Percentiles rank a stretch among this genome's conserved stretches.
These are phyloP conservation scores for Alternaria arbusti DNA, from an alignment of 2,329 filamentous ascomycete species.

Conservation along the genomic window DNA sequence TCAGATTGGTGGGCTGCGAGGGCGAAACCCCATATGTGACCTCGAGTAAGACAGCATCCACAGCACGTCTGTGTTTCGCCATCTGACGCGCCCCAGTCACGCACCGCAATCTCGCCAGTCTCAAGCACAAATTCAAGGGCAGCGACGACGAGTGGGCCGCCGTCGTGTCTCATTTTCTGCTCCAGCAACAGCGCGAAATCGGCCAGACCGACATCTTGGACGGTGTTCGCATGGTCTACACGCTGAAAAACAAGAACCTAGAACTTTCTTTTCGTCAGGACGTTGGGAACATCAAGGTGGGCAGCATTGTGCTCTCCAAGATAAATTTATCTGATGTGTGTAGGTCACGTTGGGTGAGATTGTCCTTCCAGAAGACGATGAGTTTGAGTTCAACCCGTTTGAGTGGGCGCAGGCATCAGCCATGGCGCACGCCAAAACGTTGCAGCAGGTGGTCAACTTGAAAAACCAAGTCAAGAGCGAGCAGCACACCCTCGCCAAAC, in stretches of 20 bases:
- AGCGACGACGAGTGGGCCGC: conserved; percentile 68
- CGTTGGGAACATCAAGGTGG: conserved; percentile 69
- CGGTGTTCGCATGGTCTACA: conserved; percentile 65
- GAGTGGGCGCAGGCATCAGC: conserved; percentile 72
- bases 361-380: conserved; percentile 61
- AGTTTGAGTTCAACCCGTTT: conserved; percentile 68
- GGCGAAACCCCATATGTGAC: conserved; percentile 65
- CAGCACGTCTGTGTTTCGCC: conserved; percentile 17
- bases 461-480: conserved; percentile 56
- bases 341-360: conserved; percentile 69
- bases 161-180: conserved; percentile 65
- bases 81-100: conserved; percentile 42
- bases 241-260: conserved; percentile 61
- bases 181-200: conserved; percentile 50
- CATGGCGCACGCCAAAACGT: conserved; percentile 55
- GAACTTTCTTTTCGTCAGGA: conserved; percentile 70
- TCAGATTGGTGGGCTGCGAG: conserved; percentile 73
- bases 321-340: not conserved
- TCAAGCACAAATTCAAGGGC: conserved; percentile 45
- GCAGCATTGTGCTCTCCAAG: conserved; percentile 28
- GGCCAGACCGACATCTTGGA: conserved; percentile 57
- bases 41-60: conserved; percentile 58
- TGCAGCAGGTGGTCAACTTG: conserved; percentile 53
- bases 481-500: conserved; percentile 62
- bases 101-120: conserved; percentile 38